Evolutionary conservation across 352 stramenopile genomes (phyloP), one percentile per base, ranked within the genome.

Genomic region (Thraustochytrium sp.): DNA sequence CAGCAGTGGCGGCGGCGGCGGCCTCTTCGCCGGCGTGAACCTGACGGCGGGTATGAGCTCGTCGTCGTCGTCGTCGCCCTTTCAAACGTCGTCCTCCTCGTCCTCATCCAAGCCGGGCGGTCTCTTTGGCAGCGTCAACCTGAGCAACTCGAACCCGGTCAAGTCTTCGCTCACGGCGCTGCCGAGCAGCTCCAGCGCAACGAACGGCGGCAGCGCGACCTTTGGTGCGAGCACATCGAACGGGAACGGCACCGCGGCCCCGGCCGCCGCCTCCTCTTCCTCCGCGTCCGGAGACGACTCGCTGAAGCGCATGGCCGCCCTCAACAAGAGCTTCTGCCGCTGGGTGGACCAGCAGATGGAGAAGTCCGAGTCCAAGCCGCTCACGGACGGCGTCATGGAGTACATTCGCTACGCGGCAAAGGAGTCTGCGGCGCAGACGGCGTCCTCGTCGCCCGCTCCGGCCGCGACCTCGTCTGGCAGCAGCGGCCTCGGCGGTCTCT

Each of bases 251-350:
- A n/a, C 40, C 46, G 23, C 36, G 18, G 59, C 18, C 8, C 36
- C 65, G 16, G n/a, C 26, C 31, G 26, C 42, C 18, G 65, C 16
- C 2, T 16, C 13, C 3, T n/a, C 40, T 13, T 13, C 1, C 11
- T 77, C 65, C 9, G 21, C 31, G 11, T 21, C 11, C 1, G 51
- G 36, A 23, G 44, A 80, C 34, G 68, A 80, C 29, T 31, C 76
- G 21, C 38, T 65, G 5, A 80, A 80, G 53, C 31, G 40, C 44
- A 53, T 80, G 26, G 68, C 68, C 16, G 68, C 68, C 4, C 46
- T 80, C 44, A 80, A 80, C 53, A 64, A 46, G 31, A 64, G 46
- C 44, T 80, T 80, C 46, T 65, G 46, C 51, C n/a, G 31, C 11
- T 80, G 68, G 68, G 68, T 80, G 11, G 53, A 80, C 26, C 18